A percentile compares a stretch with the other conserved stretches of the same genome.
phyloP scores from a whole-genome alignment of 768 basidiomycete species.

The Mycena chlorophos region DNA sequence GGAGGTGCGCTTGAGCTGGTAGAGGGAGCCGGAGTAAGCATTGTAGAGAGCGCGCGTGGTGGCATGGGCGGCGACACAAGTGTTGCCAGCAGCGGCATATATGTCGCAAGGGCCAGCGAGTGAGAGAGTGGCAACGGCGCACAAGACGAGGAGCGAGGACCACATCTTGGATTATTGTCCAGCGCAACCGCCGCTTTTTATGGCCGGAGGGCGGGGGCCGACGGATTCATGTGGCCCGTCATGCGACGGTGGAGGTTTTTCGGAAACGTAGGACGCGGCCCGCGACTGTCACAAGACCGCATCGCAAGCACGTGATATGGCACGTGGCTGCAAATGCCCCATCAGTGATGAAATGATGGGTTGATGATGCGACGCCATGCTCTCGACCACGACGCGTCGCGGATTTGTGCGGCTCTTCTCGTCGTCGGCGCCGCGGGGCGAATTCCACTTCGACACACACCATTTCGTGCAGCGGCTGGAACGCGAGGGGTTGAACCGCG shows the following conservation, averaged over 20 bases:
- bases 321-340: too few relatives aligned
- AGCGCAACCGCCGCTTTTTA: not conserved
- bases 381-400: constrained; percentile 8
- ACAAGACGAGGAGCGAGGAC: constrained; percentile 6
- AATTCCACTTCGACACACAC: constrained; percentile 94
- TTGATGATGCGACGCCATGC: too few relatives aligned
- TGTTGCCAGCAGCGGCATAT: constrained; percentile 6
- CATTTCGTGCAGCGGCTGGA: constrained; percentile 91
- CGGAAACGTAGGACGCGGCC: too few relatives aligned
- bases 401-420: not conserved
- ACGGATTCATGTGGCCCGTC: not conserved
- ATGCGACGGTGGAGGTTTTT: too few relatives aligned
- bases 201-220: not conserved
- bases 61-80: constrained; percentile 12
- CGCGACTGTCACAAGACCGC: too few relatives aligned
- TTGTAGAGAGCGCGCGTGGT: constrained; percentile 4
- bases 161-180: not conserved
- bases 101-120: constrained; percentile 13
- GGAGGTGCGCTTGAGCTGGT: constrained; percentile 14
- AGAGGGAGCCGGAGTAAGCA: constrained; percentile 12
- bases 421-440: constrained; percentile 16
- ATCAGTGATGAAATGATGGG: too few relatives aligned
- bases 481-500: constrained; percentile 82
- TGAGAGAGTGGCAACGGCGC: constrained; percentile 1
- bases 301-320: too few relatives aligned